A percentile compares a stretch with the other conserved stretches of the same genome.
Evolutionary conservation across 2,329 filamentous ascomycete genomes (phyloP).

Genomic region (Colletotrichum sp.): DNA sequence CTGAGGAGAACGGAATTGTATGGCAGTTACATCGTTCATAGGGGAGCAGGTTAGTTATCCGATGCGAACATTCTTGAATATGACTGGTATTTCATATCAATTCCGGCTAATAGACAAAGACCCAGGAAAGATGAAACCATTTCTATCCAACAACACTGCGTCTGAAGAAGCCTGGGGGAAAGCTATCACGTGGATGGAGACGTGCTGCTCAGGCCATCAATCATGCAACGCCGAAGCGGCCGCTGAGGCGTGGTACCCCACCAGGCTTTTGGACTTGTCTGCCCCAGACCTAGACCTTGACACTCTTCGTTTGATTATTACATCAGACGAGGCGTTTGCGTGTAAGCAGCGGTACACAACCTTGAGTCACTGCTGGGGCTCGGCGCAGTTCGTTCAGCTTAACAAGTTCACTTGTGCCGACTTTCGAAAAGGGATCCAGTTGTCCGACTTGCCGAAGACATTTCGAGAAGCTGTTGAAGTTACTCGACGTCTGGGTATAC

Average conservation of each 20-base stretch:
- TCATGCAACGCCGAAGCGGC: neutral
- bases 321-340: neutral
- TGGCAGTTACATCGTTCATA: neutral
- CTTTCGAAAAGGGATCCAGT: neutral
- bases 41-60: neutral
- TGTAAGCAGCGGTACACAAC: neutral
- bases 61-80: too few relatives aligned
- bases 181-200: neutral
- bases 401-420: neutral
- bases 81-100: too few relatives aligned
- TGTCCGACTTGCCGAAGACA: slow-evolving; percentile 1
- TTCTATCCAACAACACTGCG: neutral
- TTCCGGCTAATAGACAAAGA: too few relatives aligned
- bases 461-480: slow-evolving; percentile 7
- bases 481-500: neutral
- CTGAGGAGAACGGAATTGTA: too few relatives aligned
- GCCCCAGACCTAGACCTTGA: neutral
- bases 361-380: slow-evolving; percentile 8
- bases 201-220: neutral
- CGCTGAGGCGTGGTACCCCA: neutral
- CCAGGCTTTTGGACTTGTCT: neutral
- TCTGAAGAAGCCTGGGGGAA: neutral
- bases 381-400: neutral
- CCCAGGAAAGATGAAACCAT: neutral
- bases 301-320: neutral